phyloP scores from a whole-genome alignment of 2,329 filamentous ascomycete species.

The Clarireedia paspali region DNA sequence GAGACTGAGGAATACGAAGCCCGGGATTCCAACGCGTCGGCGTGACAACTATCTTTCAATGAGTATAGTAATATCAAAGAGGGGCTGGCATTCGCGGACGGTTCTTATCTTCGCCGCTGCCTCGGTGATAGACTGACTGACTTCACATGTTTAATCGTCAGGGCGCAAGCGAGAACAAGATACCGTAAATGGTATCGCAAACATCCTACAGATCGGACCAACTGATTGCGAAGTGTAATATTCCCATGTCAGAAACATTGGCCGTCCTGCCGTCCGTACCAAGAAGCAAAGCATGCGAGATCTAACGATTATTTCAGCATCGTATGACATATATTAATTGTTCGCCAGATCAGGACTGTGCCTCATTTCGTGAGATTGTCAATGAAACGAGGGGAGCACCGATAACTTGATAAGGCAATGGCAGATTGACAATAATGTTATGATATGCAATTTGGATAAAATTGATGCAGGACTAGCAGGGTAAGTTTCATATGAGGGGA shows the following conservation, averaged over 20 bases:
- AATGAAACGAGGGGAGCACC: neutral
- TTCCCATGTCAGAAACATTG: neutral
- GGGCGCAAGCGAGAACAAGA: constrained; percentile 2
- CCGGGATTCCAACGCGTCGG: too few relatives aligned
- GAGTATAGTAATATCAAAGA: neutral
- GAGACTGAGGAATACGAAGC: neutral
- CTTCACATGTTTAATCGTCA: constrained; percentile 2
- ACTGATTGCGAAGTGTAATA: neutral
- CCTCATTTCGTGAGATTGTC: constrained; percentile 1
- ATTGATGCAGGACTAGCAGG: constrained; percentile 3
- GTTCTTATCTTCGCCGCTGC: neutral
- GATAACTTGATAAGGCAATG: constrained; percentile 1
- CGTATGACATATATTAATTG: constrained; percentile 8
- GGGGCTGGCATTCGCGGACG: constrained; percentile 6
- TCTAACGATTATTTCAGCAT: constrained; percentile 5
- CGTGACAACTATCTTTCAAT: neutral
- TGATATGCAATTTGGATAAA: constrained; percentile 7
- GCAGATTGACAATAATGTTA: neutral
- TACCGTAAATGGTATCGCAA: neutral
- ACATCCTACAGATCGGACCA: neutral
- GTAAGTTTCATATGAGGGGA: neutral
- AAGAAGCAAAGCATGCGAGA: neutral
- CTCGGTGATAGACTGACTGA: neutral
- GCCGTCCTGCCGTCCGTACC: neutral
- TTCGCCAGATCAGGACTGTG: neutral